Percentiles rank a stretch among this genome's conserved stretches.
These are phyloP conservation scores for Larix sibirica DNA, from an alignment of 83 land plant genomes.

Conservation along the genomic window DNA sequence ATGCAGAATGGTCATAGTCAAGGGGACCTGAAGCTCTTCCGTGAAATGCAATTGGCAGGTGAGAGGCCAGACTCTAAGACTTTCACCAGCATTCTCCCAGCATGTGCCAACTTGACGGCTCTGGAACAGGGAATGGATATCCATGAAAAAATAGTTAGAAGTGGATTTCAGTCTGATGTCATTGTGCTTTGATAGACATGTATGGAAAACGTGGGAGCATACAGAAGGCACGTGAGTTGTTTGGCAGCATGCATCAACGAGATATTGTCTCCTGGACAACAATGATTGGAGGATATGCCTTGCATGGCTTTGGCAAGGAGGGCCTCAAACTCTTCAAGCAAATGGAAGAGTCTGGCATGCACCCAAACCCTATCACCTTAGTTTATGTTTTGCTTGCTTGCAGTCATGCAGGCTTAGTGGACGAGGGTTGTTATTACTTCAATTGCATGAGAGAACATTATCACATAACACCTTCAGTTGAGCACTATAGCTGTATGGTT, in stretches of 20 bases:
- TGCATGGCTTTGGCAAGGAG: background rate
- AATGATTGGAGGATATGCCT: constrained; percentile 14
- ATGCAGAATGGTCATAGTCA: background rate
- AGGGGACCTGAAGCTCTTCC: constrained; percentile 36
- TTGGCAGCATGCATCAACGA: too few species aligned
- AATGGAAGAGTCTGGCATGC: constrained; percentile 4
- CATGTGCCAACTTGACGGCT: too few species aligned
- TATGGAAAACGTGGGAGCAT: constrained; percentile 14
- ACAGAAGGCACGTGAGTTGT: too few species aligned
- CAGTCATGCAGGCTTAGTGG: constrained; percentile 14
- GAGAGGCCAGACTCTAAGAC: background rate
- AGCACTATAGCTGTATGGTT: constrained; percentile 2
- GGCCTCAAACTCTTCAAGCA: constrained; percentile 6
- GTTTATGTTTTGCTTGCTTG: constrained; percentile 4
- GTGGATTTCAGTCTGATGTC: background rate
- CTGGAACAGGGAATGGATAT: too few species aligned
- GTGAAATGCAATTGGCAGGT: constrained; percentile 21
- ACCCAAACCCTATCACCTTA: too few species aligned
- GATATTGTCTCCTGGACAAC: too few species aligned
- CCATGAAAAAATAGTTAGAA: constrained; percentile 4
- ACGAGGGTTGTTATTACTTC: background rate
- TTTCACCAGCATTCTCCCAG: too few species aligned
- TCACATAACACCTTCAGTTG: too few species aligned
- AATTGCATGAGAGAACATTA: constrained; percentile 8
- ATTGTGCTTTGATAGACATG: constrained; percentile 14